phyloP scores from a whole-genome alignment of 352 stramenopile species.

The Phytophthora colocasiae region DNA sequence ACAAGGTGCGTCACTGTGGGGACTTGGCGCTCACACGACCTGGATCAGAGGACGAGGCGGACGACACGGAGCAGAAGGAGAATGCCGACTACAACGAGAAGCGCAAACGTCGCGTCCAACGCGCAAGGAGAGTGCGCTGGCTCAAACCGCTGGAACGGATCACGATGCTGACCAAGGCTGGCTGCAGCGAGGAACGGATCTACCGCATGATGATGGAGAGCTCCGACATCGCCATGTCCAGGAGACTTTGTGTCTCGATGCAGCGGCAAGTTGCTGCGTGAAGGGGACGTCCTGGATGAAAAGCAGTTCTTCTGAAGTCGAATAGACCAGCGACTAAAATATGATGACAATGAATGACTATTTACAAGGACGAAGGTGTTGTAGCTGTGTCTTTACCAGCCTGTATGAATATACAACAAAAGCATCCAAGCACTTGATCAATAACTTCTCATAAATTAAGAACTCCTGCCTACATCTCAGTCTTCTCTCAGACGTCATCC shows the following conservation, averaged over 20 bases:
- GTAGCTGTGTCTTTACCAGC: not conserved
- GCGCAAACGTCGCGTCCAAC: conserved; percentile 25
- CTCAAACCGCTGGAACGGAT: conserved; percentile 67
- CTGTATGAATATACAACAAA: not conserved
- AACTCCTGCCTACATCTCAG: not conserved
- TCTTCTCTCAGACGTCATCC: conserved; percentile 1
- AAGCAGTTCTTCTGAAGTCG: not conserved
- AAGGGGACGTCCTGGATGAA: not conserved
- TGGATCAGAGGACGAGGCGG: not conserved
- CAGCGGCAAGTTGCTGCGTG: conserved; percentile 26
- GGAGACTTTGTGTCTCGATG: conserved; percentile 42
- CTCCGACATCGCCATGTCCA: conserved; percentile 70
- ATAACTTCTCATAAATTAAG: conserved; percentile 19
- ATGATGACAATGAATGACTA: conserved; percentile 32
- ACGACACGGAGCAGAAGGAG: conserved; percentile 18
- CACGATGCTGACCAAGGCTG: conserved; percentile 64
- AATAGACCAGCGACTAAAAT: conserved; percentile 24
- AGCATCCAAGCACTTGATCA: conserved; percentile 20
- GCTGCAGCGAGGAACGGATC: conserved; percentile 64
- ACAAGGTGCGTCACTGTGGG: conserved; percentile 39
- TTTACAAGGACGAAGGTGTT: conserved; percentile 21
- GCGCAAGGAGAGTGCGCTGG: conserved; percentile 47
- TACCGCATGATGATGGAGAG: conserved; percentile 73
- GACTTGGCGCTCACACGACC: conserved; percentile 31
- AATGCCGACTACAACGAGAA: conserved; percentile 13